Base-by-base conservation (phyloP, 2,329 filamentous ascomycete species). In the Trichoderma sp. region DNA sequence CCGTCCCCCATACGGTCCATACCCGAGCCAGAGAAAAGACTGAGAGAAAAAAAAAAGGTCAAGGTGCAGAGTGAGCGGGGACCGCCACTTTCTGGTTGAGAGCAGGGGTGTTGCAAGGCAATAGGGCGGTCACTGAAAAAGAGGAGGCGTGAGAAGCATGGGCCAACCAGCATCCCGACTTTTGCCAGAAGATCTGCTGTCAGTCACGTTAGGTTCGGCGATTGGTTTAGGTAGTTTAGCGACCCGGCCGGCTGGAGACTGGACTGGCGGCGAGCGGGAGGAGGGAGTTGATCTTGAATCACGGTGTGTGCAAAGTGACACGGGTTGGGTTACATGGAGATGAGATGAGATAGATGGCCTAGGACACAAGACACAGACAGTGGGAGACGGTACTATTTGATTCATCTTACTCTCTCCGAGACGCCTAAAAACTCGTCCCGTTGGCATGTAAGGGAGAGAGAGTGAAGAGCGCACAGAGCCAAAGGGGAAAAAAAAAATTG, bases 91-190 rank as follows among this genome's bases (percentile, higher is more conserved):
- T 71, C 28, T 60, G 53, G 62, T 60, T 36, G 51, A 34, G 30
- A 15, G 53, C 62, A 56, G 64, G 62, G 70, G 62, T 66, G 36
- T 58, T 56, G 64, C 70, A 39, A 56, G 56, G 70, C 56, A 71
- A 67, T 53, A 53, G 62, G 63, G 70, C 70, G 70, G 70, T 71
- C 70, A 71, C 70, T 69, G 70, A 62, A 71, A 51, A 39, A 61
- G 53, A 67, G 34, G 12, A 24, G n/a, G 47, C 30, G 58, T 26
- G 26, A 47, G 53, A 30, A 51, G 36, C 57, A 62, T 62, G 66
- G 57, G 14, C 57, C 66, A 26, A 61, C 56, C 39, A 61, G 18
- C 36, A 57, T 51, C 57, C 66, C 66, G 57, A 61, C 66, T 61
- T 53, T 69, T 69, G 32, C 58, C 57, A 28, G 36, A 47, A 34